Evolutionary conservation across 2,329 filamentous ascomycete genomes (phyloP).

Genomic region (Clonostachys solani): DNA sequence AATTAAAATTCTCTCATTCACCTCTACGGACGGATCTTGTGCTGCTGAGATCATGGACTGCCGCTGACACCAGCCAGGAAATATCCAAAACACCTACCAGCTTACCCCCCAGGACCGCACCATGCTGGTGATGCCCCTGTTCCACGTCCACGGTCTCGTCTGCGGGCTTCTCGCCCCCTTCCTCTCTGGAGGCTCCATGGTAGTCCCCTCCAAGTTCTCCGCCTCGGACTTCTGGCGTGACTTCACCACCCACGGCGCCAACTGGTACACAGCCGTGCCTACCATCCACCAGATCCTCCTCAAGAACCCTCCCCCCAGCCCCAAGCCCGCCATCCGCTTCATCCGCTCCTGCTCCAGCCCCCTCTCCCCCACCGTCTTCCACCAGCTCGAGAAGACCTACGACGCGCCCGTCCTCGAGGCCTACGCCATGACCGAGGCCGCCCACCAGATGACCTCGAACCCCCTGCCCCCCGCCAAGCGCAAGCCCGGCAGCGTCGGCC

Average conservation of each 20-base stretch:
- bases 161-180: conserved; percentile 79
- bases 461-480: conserved; percentile 66
- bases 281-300: conserved; percentile 89
- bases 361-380: conserved; percentile 75
- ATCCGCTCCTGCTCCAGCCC: conserved; percentile 86
- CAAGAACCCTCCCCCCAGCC: conserved; percentile 63
- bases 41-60: not conserved
- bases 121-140: conserved; percentile 85
- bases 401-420: conserved; percentile 81
- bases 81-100: conserved; percentile 75
- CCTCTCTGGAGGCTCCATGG: conserved; percentile 69
- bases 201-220: conserved; percentile 77
- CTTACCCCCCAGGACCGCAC: conserved; percentile 70
- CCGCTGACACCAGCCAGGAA: conserved; percentile 38
- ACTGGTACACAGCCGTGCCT: conserved; percentile 92
- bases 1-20: not conserved
- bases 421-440: conserved; percentile 89
- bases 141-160: conserved; percentile 86
- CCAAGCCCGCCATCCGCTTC: conserved; percentile 73
- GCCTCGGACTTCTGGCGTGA: conserved; percentile 79
- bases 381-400: conserved; percentile 72
- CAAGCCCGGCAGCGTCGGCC: conserved; percentile 76
- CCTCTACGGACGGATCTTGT: not conserved
- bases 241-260: conserved; percentile 69
- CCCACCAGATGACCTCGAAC: conserved; percentile 81